Evolutionary conservation across 805 yeast genomes (phyloP), one percentile per base, ranked within the genome.

Genomic region (Jamesozyma jinghongensis): DNA sequence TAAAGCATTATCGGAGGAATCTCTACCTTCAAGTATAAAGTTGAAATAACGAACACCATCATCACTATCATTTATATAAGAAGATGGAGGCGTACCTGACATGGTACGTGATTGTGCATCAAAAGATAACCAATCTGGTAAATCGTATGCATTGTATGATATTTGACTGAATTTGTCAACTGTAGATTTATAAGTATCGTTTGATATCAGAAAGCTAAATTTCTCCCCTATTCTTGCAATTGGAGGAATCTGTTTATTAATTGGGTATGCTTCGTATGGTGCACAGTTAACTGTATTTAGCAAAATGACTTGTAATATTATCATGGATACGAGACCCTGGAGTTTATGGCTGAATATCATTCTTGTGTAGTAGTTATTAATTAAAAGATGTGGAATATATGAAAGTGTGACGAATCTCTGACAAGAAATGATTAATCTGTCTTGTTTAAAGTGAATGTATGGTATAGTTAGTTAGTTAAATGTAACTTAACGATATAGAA

Each of bases 41-140:
- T 66, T 51, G 32, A 78, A 65, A 12, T 65, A 50, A 18, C 67
- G 65, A 2, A 73, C 62, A 29, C 71, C 77, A 31, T 74, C 75
- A 5, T 48, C 47, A 2, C 17, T 18, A n/a, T 48, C 54, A n/a
- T 45, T 45, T 16, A 57, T 34, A 31, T 44, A 49, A 4, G 44
- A 42, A 1, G 59, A 43, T 10, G 56, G 40, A 2, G 90, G 94
- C 0, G 77, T 75, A 4, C 98, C 98, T 1, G 75, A 54, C 19
- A 90, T 69, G 0, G 79, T 71, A 38, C 83, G 69, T 3, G 83
- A 59, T 8, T 52, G 40, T 1, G 75, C 50, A 61, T 87, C 94
- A 48, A 90, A 85, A 1, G 67, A 52, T 14, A 92, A 69, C 98
- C 97, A 92, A 4, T 58, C 44, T 2, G 98, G 98, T 37, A 81